Evolutionary conservation across 768 basidiomycete genomes (phyloP).

Genomic region (Leucosporidium creatinivorum): DNA sequence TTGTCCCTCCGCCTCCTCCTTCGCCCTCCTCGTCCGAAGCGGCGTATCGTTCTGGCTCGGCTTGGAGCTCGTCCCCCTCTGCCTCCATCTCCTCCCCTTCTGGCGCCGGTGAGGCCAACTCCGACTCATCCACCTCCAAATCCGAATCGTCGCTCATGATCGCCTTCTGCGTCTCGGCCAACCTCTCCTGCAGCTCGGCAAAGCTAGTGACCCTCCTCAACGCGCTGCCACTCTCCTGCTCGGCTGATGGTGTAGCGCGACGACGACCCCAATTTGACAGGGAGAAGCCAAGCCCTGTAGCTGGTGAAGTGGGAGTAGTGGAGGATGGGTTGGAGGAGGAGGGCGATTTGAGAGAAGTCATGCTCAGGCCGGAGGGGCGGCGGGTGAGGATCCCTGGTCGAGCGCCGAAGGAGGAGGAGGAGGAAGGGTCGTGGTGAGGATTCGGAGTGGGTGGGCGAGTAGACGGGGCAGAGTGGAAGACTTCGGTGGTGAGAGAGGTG

Average conservation of each 20-base stretch:
- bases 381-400: not conserved
- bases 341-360: constrained; percentile 11
- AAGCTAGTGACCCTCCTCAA: constrained; percentile 24
- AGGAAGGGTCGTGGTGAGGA: not conserved
- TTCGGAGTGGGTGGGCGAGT: constrained; percentile 9
- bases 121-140: not conserved
- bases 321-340: not conserved
- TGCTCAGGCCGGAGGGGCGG: constrained; percentile 13
- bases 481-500: constrained; percentile 12
- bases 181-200: constrained; percentile 26
- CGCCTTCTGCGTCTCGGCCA: constrained; percentile 28
- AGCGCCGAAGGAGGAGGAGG: too few relatives aligned
- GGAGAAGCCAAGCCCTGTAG: too few relatives aligned
- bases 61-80: not conserved
- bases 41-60: too few relatives aligned
- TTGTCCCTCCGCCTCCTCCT: too few relatives aligned
- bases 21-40: too few relatives aligned
- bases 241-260: too few relatives aligned
- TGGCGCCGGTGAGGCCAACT: not conserved
- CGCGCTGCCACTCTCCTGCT: not conserved
- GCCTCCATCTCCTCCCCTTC: not conserved
- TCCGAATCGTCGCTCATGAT: constrained; percentile 24
- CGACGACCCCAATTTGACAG: too few relatives aligned
- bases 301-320: too few relatives aligned
- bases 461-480: constrained; percentile 18